A percentile compares a stretch with the other conserved stretches of the same genome.
phyloP scores from a whole-genome alignment of 148 eudicot genomes.

The Euryodendron excelsum region DNA sequence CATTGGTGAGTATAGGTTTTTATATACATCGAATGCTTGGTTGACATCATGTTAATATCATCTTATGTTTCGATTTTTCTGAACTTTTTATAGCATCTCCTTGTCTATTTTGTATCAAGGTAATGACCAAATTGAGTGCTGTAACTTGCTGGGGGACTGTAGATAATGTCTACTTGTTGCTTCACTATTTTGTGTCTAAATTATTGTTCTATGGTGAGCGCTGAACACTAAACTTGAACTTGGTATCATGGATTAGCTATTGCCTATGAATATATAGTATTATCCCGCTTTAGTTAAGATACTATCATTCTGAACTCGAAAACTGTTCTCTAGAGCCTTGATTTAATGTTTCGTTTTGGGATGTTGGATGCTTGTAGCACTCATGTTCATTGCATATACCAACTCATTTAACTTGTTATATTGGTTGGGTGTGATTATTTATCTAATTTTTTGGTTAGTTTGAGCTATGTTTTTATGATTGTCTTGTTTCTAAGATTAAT shows the following conservation, averaged over 20 bases:
- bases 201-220: neutral
- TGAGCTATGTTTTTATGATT: too few species aligned
- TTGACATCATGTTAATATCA: neutral
- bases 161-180: neutral
- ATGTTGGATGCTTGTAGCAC: conserved; percentile 1
- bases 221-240: neutral
- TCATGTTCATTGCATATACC: neutral
- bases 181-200: neutral
- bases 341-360: neutral
- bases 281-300: neutral
- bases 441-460: too few species aligned
- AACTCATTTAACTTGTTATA: neutral
- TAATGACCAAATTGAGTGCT: neutral
- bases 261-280: neutral
- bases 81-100: neutral
- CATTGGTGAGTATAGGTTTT: neutral
- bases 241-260: neutral
- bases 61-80: neutral
- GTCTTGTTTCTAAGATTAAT: conserved; percentile 2
- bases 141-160: conserved; percentile 3
- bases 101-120: neutral
- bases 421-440: too few species aligned
- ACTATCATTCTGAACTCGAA: neutral
- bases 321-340: conserved; percentile 1
- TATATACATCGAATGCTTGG: neutral